A percentile compares a stretch with the other conserved stretches of the same genome.
phyloP scores from a whole-genome alignment of 129 eudicot species.

The Apium graveolens region DNA sequence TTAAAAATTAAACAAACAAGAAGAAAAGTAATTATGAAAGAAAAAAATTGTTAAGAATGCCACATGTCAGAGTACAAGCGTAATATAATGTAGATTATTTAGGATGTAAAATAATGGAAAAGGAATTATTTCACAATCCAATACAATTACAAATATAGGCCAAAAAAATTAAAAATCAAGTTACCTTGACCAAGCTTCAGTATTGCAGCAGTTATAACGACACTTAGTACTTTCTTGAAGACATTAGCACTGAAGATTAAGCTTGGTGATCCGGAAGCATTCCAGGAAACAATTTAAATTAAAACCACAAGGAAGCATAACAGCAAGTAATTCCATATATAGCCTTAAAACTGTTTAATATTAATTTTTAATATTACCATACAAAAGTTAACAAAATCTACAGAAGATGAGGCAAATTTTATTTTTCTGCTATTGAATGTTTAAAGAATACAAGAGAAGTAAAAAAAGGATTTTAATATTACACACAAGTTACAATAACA shows the following conservation, averaged over 20 bases:
- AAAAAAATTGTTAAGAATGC: background rate
- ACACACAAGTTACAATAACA: no score
- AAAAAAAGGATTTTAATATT: no score
- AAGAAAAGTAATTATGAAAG: no score
- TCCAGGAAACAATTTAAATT: slow-evolving; percentile 92
- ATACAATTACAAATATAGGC: background rate
- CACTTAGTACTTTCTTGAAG: slow-evolving; percentile 73
- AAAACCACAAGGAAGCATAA: no score
- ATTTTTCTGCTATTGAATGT: no score
- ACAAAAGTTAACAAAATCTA: no score
- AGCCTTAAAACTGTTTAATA: no score
- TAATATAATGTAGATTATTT: background rate
- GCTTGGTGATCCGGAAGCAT: slow-evolving; percentile 63
- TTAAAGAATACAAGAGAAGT: no score
- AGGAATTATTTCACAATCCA: background rate
- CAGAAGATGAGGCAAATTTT: no score
- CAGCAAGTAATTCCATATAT: no score
- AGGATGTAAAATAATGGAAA: background rate
- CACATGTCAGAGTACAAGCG: background rate
- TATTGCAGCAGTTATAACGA: slow-evolving; percentile 88
- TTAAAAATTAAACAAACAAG: background rate
- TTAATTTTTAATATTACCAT: no score
- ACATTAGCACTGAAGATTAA: slow-evolving; percentile 45
- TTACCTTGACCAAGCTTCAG: slow-evolving; percentile 90
- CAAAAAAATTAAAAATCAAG: background rate